Evolutionary conservation across 805 yeast species (phyloP).

Genomic region (Schwanniomyces pseudopolymorphus): DNA sequence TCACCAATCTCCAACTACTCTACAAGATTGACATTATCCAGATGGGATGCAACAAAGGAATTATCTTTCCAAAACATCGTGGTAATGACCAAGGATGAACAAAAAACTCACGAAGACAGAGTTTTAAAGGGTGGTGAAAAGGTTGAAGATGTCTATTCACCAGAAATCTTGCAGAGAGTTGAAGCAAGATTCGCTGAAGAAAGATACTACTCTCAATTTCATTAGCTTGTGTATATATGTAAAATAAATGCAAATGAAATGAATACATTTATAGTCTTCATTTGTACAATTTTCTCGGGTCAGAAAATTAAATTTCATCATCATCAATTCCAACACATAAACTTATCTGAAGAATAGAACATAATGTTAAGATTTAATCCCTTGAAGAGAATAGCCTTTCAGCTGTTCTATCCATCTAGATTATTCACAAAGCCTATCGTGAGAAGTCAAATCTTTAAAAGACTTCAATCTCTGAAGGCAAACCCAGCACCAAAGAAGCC

Average conservation of each 20-base stretch:
- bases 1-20: slow-evolving; percentile 83
- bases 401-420: not conserved
- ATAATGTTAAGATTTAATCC: slow-evolving; percentile 11
- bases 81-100: slow-evolving; percentile 86
- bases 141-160: slow-evolving; percentile 61
- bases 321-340: not conserved
- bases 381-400: slow-evolving; percentile 7
- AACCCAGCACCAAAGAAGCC: slow-evolving; percentile 25
- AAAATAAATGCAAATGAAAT: not conserved
- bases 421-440: not conserved
- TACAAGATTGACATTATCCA: slow-evolving; percentile 73
- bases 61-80: slow-evolving; percentile 77
- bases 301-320: not conserved
- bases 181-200: slow-evolving; percentile 73
- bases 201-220: slow-evolving; percentile 61
- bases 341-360: not conserved
- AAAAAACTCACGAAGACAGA: slow-evolving; percentile 70
- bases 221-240: slow-evolving; percentile 14
- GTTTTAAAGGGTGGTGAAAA: slow-evolving; percentile 69
- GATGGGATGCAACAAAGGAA: slow-evolving; percentile 77
- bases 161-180: slow-evolving; percentile 56
- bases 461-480: slow-evolving; percentile 18
- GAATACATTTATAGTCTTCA: too few species aligned
- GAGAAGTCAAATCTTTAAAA: slow-evolving; percentile 6
- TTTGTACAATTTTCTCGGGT: too few species aligned